Conservation (phyloP, 2,329 filamentous ascomycete species). For the Chalaropsis thielavioides region DNA sequence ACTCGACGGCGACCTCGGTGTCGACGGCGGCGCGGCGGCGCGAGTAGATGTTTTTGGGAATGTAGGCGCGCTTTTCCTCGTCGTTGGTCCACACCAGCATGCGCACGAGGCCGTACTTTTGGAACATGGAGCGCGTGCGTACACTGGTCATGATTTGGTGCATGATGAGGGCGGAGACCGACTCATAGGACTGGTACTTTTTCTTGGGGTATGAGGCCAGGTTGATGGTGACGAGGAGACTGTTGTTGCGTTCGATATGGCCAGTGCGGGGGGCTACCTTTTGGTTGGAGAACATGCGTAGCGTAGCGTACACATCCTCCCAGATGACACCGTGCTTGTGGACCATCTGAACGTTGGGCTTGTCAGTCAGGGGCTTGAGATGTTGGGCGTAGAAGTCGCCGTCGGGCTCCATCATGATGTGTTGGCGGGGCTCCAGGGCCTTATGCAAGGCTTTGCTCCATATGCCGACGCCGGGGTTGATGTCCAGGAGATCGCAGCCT, state of each 20-base stretch:
- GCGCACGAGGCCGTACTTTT: constrained; percentile 64
- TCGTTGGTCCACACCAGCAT: constrained; percentile 60
- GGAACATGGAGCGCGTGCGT: constrained; percentile 45
- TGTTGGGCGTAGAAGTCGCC: constrained; percentile 42
- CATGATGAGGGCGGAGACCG: constrained; percentile 42
- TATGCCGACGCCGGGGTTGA: constrained; percentile 66
- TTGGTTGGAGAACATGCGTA: constrained; percentile 43
- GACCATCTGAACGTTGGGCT: constrained; percentile 35
- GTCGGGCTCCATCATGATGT: constrained; percentile 70
- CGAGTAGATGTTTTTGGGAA: constrained; percentile 45
- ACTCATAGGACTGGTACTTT: constrained; percentile 37
- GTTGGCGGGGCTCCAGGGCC: constrained; percentile 59
- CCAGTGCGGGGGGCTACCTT: constrained; percentile 27
- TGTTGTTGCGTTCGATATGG: constrained; percentile 46
- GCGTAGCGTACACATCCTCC: constrained; percentile 41
- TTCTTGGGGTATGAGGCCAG: constrained; percentile 41
- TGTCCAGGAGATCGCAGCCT: constrained; percentile 74
- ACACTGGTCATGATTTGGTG: constrained; percentile 49
- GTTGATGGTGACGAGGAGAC: constrained; percentile 59
- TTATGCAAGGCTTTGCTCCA: constrained; percentile 69
- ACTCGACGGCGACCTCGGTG: constrained; percentile 45
- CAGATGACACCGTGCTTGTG: constrained; percentile 45
- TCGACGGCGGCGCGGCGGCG: constrained; percentile 45
- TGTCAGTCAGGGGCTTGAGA: constrained; percentile 42
- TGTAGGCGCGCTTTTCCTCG: constrained; percentile 40